phyloP scores from a whole-genome alignment of 1,284 basidiomycete genomes.

The Xanthoconium separans region DNA sequence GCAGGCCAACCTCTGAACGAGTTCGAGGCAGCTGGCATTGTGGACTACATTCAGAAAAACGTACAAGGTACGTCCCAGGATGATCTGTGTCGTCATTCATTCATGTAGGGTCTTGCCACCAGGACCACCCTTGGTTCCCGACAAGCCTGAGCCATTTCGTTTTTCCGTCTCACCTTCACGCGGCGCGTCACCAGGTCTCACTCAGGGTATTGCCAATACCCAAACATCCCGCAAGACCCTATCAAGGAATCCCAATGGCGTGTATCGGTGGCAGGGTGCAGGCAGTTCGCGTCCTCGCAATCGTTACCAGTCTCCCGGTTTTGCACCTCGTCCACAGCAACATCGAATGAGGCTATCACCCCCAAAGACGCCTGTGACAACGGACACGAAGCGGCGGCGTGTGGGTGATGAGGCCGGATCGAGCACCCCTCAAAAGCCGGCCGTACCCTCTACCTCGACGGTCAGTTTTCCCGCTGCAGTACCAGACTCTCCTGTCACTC shows the following conservation, averaged over 20 bases:
- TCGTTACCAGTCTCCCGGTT: conserved; percentile 66
- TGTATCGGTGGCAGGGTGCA: conserved; percentile 65
- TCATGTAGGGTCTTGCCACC: conserved; percentile 13
- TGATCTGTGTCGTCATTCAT: conserved; percentile 6
- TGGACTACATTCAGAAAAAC: conserved; percentile 48
- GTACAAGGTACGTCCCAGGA: conserved; percentile 34
- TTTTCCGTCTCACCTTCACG: conserved; percentile 53
- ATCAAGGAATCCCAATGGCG: conserved; percentile 68
- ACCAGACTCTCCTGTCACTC: conserved; percentile 13
- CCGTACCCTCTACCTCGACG: conserved; percentile 27
- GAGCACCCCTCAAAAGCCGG: conserved; percentile 32
- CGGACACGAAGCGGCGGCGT: conserved; percentile 60
- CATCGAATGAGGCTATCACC: conserved; percentile 40
- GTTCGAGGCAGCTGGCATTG: conserved; percentile 53
- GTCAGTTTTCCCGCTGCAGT: conserved; percentile 17
- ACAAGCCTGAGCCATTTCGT: conserved; percentile 52
- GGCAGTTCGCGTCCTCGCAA: conserved; percentile 66
- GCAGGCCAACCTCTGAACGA: conserved; percentile 46
- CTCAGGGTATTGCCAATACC: conserved; percentile 13
- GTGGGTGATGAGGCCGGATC: conserved; percentile 45
- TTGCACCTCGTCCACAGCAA: conserved; percentile 47
- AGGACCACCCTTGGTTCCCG: conserved; percentile 33
- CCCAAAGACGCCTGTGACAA: conserved; percentile 38
- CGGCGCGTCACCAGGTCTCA: conserved; percentile 39
- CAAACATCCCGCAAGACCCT: conserved; percentile 49